Evolutionary conservation across 2,329 filamentous ascomycete genomes (phyloP), one percentile per base, ranked within the genome.

Genomic region (Calonectria multiphialidica): DNA sequence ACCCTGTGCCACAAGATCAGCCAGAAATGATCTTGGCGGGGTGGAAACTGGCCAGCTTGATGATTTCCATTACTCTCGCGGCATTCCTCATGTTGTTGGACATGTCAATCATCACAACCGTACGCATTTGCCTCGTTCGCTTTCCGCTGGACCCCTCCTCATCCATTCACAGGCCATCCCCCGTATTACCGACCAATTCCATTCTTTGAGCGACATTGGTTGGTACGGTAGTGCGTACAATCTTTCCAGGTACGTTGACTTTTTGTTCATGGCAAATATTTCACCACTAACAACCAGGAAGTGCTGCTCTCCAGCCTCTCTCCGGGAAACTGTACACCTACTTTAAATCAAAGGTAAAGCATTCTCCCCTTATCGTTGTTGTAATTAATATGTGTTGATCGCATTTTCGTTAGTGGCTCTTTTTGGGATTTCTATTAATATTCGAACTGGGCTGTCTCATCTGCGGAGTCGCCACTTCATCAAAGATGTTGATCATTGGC

Each of bases 191-290:
- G 86, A 83, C 55, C 82, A 87, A 23, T 88, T 89, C 78, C 84
- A 89, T 68, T 86, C 87, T 15, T 80, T 90, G 0, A 77, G 81
- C 2, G 88, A 91, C 74, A 86, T 90, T 16, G 89, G 88, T 44
- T 91, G 89, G 89, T 90, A 90, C 76, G 87, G 85, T 4, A 86
- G 85, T 61, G 85, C 86, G 23, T 89, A 88, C 75, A 84, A 86
- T 40, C 81, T 90, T 44, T 80, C 85, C 16, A 87, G 82, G 83
- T 84, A 82, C 59, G 77, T 67, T 47, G 18, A 47, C 4, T 35
- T 53, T 37, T 10, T 50, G 12, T 10, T 55, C 9, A n/a, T 0
- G 2, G 47, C 45, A 23, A 15, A 12, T 37, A 2, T 33, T 85
- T 83, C 79, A 83, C 57, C 40, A 50, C 77, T 79, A 44, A 79